phyloP scores from a whole-genome alignment of 2,329 filamentous ascomycete species.

The Trichoderma atrobrunneum region DNA sequence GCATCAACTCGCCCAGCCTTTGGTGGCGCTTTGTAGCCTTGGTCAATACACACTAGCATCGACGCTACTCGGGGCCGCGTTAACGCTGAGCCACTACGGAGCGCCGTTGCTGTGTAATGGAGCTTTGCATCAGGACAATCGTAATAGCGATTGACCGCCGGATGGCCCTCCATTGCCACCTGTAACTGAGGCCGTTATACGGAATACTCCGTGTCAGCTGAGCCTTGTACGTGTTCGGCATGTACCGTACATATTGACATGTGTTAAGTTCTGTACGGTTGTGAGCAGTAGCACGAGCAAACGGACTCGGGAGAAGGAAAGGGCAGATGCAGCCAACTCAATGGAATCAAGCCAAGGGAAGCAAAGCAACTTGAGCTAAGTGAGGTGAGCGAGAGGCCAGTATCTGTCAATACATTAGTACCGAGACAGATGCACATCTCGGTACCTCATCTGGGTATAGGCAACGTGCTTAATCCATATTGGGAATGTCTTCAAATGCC shows the following conservation, averaged over 20 bases:
- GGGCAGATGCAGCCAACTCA: background rate
- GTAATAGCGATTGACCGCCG: constrained; percentile 2
- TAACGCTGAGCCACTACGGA: constrained; percentile 2
- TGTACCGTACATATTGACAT: background rate
- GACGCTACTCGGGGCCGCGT: constrained; percentile 2
- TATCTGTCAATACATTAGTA: too few species aligned
- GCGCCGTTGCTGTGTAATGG: background rate
- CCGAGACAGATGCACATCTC: background rate
- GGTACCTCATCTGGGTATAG: background rate
- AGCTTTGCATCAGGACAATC: background rate
- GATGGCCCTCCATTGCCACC: background rate
- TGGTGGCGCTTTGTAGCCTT: background rate
- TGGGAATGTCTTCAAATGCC: background rate
- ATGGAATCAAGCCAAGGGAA: background rate
- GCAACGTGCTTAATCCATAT: background rate
- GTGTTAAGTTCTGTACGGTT: background rate
- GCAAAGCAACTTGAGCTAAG: background rate
- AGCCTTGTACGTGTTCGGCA: background rate
- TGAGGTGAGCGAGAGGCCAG: background rate
- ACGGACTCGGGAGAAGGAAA: background rate
- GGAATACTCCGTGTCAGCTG: constrained; percentile 6
- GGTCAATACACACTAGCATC: constrained; percentile 11
- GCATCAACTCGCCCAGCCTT: background rate
- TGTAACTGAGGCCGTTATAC: background rate
- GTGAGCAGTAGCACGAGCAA: background rate